Base-by-base conservation (phyloP, 2,329 filamentous ascomycete genomes). In the Hypoxylon sp. region DNA sequence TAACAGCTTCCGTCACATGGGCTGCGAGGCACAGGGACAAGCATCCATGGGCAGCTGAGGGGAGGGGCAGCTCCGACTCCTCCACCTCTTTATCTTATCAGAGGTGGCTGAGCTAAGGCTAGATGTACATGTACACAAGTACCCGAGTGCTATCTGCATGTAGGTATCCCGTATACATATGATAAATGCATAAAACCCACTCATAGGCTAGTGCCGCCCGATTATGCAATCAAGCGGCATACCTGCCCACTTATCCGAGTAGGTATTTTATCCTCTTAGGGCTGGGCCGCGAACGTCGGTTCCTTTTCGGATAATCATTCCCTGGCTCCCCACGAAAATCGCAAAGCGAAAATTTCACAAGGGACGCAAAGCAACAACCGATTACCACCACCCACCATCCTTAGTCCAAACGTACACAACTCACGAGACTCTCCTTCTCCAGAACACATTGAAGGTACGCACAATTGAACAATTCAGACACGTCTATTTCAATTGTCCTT, bases 271-370 rank as follows among this genome's bases (percentile, higher is more conserved):
- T 10, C 25, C 25, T 27, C 42, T 59, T 73, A 69, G 68, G 70
- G 70, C 62, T 66, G 44, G 33, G 35, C 20, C 64, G 53, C 70
- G 74, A 30, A 25, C 63, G 53, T 71, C 75, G 75, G 75, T 55
- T 74, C 48, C 68, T 76, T 74, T 72, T 76, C 75, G 75, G 75
- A 66, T 66, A 72, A 58, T 60, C 51, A 37, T 69, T 70, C 62
- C 71, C 53, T 64, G 61, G 66, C 67, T 73, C 72, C 68, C 66
- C 75, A 76, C 74, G 73, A 77, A 75, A 75, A 72, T 72, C 61
- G 64, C 60, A 67, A 74, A 73, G 69, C 75, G 68, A 74, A 73
- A 77, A 75, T 73, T 75, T 71, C 62, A 73, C 59, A 27, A 40
- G 37, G 20, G 10, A 31, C 59, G 50, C 66, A 67, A 67, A 64